Evolutionary conservation across 2,329 filamentous ascomycete species (phyloP), one percentile per base, ranked within the genome.

Genomic region (Thyridium curvatum): DNA sequence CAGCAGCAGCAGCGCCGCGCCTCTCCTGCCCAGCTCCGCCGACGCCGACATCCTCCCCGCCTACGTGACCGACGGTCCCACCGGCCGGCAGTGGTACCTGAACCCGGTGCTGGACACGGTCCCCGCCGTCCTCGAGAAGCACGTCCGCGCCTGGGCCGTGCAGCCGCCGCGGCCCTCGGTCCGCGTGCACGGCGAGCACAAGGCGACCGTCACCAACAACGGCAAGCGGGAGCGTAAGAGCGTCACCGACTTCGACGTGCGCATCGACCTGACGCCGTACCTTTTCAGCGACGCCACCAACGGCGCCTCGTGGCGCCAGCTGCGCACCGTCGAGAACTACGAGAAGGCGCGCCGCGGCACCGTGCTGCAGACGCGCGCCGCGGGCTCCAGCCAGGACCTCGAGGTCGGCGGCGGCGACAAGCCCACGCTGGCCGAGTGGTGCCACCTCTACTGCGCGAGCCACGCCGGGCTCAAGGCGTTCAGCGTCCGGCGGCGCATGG

Each of bases 291-390:
- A 74, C 43, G 62, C 66, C 14, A 50, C 53, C 32, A 55, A 53
- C 16, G 59, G 54, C 26, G 44, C 42, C 30, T 64, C 68, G 6
- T 72, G 65, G 70, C 49, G 57, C 10, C 46, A 60, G 18, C 45
- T 80, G n/a, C 58, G 61, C 9, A 72, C 74, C 0, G 74, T 75
- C 0, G 66, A 74, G 35, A 76, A 82, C 50, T 62, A 68, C 38
- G 75, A 82, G 48, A 75, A 77, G 45, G 73, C 74, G 9, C 70
- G 74, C 39, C 79, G 84, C n/a, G 84, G 84, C 15, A 79, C 78
- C 4, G 65, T 79, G 37, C 64, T 78, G 13, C 66, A 69, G 41
- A 69, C 61, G 5, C 61, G 71, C 4, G 77, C 69, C 0, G 70
- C 72, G 1, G 62, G 61, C n/a, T 60, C 67, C 32, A 56, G 58